Conservation (phyloP, 1,284 basidiomycete genomes). For the Mycocalia duriaeana region DNA sequence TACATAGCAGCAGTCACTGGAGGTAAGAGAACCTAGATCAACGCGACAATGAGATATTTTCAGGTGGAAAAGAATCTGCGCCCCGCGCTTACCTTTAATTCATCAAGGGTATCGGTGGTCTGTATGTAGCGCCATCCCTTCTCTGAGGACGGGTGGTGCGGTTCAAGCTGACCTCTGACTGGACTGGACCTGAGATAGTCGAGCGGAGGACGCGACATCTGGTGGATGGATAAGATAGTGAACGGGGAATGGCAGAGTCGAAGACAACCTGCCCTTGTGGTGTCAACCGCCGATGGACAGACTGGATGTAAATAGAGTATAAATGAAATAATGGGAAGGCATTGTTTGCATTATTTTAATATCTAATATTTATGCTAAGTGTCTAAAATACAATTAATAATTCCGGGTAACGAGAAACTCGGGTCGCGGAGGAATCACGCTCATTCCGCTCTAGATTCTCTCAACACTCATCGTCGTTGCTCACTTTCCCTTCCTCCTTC, state of each 20-base stretch:
- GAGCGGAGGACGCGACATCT: conserved; percentile 30
- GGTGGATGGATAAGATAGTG: no score
- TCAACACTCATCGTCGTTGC: conserved; percentile 5
- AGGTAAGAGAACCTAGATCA: conserved; percentile 57
- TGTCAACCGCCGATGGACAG: no score
- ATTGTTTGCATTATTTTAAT: no score
- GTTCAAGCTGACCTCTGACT: conserved; percentile 68
- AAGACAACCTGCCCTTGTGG: no score
- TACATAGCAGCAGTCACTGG: conserved; percentile 69
- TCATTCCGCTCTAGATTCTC: conserved; percentile 5
- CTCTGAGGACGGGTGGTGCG: conserved; percentile 46
- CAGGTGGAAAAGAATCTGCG: conserved; percentile 6
- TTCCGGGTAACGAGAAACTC: no score
- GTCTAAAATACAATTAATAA: no score
- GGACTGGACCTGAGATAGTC: conserved; percentile 58
- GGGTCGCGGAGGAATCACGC: conserved; percentile 14
- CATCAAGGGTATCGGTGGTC: conserved; percentile 68
- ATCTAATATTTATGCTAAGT: no score
- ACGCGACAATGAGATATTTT: background rate
- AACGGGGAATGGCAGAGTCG: no score
- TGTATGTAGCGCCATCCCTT: conserved; percentile 67
- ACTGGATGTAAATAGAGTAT: no score
- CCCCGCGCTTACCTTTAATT: conserved; percentile 64
- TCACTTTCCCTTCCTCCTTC: conserved; percentile 11
- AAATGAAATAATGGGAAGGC: no score